Percentiles rank a stretch among this genome's conserved stretches.
Evolutionary conservation across 2,329 filamentous ascomycete genomes (phyloP).

Genomic region (Aspergillus sp.): DNA sequence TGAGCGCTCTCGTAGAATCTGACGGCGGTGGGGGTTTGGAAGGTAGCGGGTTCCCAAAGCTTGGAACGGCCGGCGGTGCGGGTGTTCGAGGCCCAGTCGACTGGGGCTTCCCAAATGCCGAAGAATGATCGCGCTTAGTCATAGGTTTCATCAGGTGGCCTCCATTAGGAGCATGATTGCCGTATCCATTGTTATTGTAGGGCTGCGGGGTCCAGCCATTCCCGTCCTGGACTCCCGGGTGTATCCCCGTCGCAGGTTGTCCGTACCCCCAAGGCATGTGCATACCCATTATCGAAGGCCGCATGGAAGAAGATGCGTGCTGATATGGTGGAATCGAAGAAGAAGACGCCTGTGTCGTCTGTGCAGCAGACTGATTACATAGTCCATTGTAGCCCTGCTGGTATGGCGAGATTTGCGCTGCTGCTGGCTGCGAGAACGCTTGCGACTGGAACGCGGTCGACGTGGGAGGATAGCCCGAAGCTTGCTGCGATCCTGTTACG

Average conservation of each 20-base stretch:
- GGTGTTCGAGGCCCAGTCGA: constrained; percentile 23
- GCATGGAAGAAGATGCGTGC: constrained; percentile 11
- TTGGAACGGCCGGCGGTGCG: constrained; percentile 38
- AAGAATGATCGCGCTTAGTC: constrained; percentile 31
- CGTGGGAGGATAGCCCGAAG: constrained; percentile 16
- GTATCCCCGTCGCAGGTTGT: constrained; percentile 42
- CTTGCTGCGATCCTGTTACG: constrained; percentile 14
- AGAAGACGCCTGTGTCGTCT: constrained; percentile 15
- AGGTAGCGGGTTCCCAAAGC: constrained; percentile 37
- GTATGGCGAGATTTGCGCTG: constrained; percentile 16
- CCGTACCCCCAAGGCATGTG: constrained; percentile 51
- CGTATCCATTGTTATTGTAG: constrained; percentile 12
- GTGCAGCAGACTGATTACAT: constrained; percentile 15
- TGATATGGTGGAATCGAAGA: constrained; percentile 14
- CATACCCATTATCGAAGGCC: constrained; percentile 44
- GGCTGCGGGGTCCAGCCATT: constrained; percentile 17
- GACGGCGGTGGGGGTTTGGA: constrained; percentile 34
- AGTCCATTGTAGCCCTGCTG: constrained; percentile 21
- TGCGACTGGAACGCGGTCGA: constrained; percentile 15
- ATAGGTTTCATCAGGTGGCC: constrained; percentile 14
- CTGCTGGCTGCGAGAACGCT: constrained; percentile 18
- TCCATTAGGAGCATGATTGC: constrained; percentile 10
- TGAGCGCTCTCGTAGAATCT: constrained; percentile 27
- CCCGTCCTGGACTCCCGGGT: constrained; percentile 28
- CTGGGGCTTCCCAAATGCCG: constrained; percentile 29